Evolutionary conservation across 2,329 filamentous ascomycete species (phyloP), one percentile per base, ranked within the genome.

Genomic region (Sphaceloma murrayae): DNA sequence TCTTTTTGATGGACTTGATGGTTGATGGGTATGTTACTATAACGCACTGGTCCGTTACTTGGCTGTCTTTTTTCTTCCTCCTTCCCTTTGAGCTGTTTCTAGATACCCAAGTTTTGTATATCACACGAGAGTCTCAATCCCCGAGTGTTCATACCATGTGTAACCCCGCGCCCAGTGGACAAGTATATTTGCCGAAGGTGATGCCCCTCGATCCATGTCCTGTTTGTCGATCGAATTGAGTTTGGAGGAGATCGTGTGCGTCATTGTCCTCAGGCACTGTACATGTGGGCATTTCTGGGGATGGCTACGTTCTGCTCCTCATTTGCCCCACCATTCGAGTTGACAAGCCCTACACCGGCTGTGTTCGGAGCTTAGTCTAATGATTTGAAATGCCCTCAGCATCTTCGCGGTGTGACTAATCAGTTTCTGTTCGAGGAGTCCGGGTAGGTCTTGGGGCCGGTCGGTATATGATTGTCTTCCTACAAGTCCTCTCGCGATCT

Each of bases 1-100:
- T 36, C 27, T 45, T 30, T 45, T 45, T 45, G 42, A 45, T 14
- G 42, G 42, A 18, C 22, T 45, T n/a, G 42, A 45, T 18, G 21
- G 30, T 14, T 34, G 19, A 45, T 40, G 36, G n/a, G n/a, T 19
- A 2, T 11, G 19, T 19, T 40, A 29, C 9, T 14, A 14, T 36
- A 36, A 4, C 6, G 16, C 8, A 3, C 4, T 36, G 6, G 8
- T 19, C 24, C 11, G 24, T 27, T 7, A 27, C 19, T 38, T 18
- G 33, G 33, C 4, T 36, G n/a, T n/a, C n/a, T n/a, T n/a, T n/a
- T n/a, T n/a, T n/a, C n/a, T n/a, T n/a, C n/a, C n/a, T n/a, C n/a
- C n/a, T n/a, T n/a, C n/a, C n/a, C n/a, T n/a, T n/a, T n/a, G n/a
- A n/a, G n/a, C n/a, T n/a, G n/a, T n/a, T n/a, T n/a, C n/a, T n/a